Percentiles rank a stretch among this genome's conserved stretches.
These are phyloP conservation scores for Saprolegnia diclina DNA, from an alignment of 352 stramenopile species.

Conservation along the genomic window DNA sequence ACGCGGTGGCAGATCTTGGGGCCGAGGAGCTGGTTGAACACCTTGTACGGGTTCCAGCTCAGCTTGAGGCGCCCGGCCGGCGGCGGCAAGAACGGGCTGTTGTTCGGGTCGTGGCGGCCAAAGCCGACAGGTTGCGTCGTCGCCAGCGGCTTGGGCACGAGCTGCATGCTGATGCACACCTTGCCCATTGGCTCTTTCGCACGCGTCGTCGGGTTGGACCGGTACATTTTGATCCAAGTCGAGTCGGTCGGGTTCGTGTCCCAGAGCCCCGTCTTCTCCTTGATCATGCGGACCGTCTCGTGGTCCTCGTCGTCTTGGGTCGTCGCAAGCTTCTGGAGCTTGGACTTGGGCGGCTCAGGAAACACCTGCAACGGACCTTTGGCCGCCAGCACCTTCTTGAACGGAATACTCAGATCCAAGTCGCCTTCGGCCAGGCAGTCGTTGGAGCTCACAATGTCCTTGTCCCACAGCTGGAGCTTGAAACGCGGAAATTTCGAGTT, in stretches of 20 bases:
- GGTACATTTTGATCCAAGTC: slow-evolving; percentile 78
- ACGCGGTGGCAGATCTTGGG: slow-evolving; percentile 81
- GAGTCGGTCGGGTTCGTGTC: slow-evolving; percentile 67
- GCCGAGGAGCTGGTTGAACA: slow-evolving; percentile 78
- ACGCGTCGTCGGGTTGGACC: slow-evolving; percentile 66
- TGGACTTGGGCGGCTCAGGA: slow-evolving; percentile 56
- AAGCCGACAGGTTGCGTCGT: slow-evolving; percentile 67
- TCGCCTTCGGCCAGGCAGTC: slow-evolving; percentile 85
- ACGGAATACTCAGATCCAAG: slow-evolving; percentile 57
- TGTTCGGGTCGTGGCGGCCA: slow-evolving; percentile 86
- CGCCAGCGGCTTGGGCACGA: slow-evolving; percentile 80
- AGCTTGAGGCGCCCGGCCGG: slow-evolving; percentile 85
- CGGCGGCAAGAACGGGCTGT: slow-evolving; percentile 86
- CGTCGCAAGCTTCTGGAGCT: slow-evolving; percentile 38
- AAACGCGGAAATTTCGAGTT: slow-evolving; percentile 90
- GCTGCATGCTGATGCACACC: slow-evolving; percentile 77
- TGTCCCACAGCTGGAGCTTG: slow-evolving; percentile 90
- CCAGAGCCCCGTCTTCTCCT: slow-evolving; percentile 74
- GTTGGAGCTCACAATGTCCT: slow-evolving; percentile 88
- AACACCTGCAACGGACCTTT: slow-evolving; percentile 73
- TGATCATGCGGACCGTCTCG: slow-evolving; percentile 70
- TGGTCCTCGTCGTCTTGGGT: slow-evolving; percentile 58
- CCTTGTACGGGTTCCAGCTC: slow-evolving; percentile 87
- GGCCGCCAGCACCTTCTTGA: slow-evolving; percentile 69
- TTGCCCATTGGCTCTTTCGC: slow-evolving; percentile 78